These are phyloP conservation scores for Lactarius evosmus DNA, from an alignment of 768 basidiomycete species.

Conservation along the genomic window DNA sequence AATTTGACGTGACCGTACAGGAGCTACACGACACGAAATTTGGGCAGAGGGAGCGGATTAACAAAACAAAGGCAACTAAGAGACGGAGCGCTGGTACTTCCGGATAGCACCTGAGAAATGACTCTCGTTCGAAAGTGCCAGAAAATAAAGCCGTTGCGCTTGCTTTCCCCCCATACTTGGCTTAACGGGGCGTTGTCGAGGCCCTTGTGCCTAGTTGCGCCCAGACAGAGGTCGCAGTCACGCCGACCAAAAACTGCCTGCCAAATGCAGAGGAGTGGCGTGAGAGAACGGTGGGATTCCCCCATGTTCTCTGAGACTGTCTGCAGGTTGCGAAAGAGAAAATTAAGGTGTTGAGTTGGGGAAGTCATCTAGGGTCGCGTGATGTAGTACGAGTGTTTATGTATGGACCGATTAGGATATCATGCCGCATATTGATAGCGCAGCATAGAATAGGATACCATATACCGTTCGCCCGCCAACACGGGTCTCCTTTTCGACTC, in stretches of 20 bases:
- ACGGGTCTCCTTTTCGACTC: neutral
- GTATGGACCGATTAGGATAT: neutral
- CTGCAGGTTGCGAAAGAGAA: too few relatives aligned
- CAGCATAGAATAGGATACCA: neutral
- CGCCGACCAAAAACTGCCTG: too few relatives aligned
- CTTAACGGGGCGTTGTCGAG: too few relatives aligned
- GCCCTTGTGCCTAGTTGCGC: too few relatives aligned
- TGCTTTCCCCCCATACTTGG: neutral
- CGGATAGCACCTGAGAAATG: neutral
- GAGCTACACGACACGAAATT: conserved; percentile 87
- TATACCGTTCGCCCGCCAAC: neutral
- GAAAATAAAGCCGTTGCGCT: too few relatives aligned
- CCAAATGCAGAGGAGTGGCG: too few relatives aligned
- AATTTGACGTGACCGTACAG: conserved; percentile 38
- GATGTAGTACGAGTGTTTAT: neutral
- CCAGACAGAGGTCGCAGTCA: too few relatives aligned
- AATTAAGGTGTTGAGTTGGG: too few relatives aligned
- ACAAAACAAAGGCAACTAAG: conserved; percentile 54
- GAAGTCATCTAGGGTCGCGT: too few relatives aligned
- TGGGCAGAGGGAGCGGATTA: conserved; percentile 82
- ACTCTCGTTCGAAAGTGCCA: neutral
- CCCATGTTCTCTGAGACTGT: too few relatives aligned
- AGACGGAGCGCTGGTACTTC: neutral
- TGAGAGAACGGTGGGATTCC: too few relatives aligned
- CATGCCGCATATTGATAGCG: neutral